Conservation (phyloP, 371 early-diverging fungal species). For the Syncephalastrum sp. region DNA sequence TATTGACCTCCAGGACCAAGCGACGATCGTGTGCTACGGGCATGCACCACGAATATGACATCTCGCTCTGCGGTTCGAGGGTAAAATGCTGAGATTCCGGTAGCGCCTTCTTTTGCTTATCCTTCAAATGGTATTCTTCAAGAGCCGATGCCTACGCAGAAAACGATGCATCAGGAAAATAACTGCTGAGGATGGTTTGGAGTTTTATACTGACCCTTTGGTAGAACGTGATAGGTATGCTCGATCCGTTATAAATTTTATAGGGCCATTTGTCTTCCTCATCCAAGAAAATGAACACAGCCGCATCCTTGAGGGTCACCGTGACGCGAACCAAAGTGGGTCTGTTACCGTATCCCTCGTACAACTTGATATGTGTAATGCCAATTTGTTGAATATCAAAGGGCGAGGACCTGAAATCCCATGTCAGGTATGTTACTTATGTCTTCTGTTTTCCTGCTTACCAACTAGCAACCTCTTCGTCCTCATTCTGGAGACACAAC, state of each 20-base stretch:
- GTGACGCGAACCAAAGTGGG: slow-evolving; percentile 78
- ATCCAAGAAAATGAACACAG: slow-evolving; percentile 80
- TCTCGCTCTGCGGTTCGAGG: slow-evolving; percentile 32
- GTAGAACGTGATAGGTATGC: slow-evolving; percentile 69
- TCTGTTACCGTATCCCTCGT: slow-evolving; percentile 38
- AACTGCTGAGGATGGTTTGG: neutral
- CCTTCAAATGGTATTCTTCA: slow-evolving; percentile 33
- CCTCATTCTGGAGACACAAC: slow-evolving; percentile 52
- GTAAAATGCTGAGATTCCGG: slow-evolving; percentile 19
- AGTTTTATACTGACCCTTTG: slow-evolving; percentile 57
- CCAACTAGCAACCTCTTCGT: slow-evolving; percentile 52
- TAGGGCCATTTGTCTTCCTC: slow-evolving; percentile 89
- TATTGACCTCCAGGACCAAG: slow-evolving; percentile 68
- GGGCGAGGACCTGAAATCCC: slow-evolving; percentile 61
- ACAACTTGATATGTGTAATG: slow-evolving; percentile 74
- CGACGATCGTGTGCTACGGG: slow-evolving; percentile 75
- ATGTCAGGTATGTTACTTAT: neutral
- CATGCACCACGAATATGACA: slow-evolving; percentile 92
- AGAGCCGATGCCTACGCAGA: slow-evolving; percentile 13
- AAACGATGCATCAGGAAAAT: neutral
- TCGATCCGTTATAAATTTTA: slow-evolving; percentile 80
- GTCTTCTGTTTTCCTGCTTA: slow-evolving; percentile 7
- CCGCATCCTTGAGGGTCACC: slow-evolving; percentile 78
- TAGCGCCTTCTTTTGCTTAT: slow-evolving; percentile 30
- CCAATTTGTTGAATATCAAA: slow-evolving; percentile 84